phyloP scores from a whole-genome alignment of 305 asterid genomes.

The Rubia balearica region DNA sequence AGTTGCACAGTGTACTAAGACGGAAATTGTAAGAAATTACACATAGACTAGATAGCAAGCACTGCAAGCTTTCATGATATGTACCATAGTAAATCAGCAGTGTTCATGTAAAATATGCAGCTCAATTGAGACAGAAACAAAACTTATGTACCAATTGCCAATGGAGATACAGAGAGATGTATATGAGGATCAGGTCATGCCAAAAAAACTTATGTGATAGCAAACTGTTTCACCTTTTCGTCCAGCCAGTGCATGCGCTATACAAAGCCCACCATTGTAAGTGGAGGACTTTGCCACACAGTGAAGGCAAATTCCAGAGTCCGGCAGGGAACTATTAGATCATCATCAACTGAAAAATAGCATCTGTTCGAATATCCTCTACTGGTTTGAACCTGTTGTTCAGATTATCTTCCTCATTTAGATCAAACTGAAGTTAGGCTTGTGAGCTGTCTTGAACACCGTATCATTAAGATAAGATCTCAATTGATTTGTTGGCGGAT shows the following conservation, averaged over 20 bases:
- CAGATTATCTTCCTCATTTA: conserved; percentile 46
- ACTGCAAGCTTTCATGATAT: background rate
- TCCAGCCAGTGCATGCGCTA: conserved; percentile 62
- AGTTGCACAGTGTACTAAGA: background rate
- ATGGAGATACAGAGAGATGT: background rate
- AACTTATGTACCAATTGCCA: background rate
- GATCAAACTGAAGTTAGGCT: conserved; percentile 50
- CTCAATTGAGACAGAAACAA: background rate
- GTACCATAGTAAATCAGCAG: background rate
- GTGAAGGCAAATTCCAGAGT: conserved; percentile 53
- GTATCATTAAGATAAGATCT: conserved; percentile 32
- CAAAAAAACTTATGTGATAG: background rate
- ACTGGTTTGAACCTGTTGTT: conserved; percentile 57
- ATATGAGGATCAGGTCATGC: background rate
- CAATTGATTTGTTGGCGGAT: conserved; percentile 40
- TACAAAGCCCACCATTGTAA: conserved; percentile 56
- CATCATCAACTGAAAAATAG: conserved; percentile 57
- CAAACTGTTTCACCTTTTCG: conserved; percentile 28
- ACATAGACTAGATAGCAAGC: too few relatives aligned
- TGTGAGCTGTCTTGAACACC: conserved; percentile 35
- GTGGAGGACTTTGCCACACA: conserved; percentile 60
- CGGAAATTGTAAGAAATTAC: background rate
- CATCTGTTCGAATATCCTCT: conserved; percentile 46
- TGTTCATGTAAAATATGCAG: background rate
- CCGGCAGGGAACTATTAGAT: conserved; percentile 48